phyloP scores from a whole-genome alignment of 1,284 basidiomycete species.

The Tetrapyrgos nigripes region DNA sequence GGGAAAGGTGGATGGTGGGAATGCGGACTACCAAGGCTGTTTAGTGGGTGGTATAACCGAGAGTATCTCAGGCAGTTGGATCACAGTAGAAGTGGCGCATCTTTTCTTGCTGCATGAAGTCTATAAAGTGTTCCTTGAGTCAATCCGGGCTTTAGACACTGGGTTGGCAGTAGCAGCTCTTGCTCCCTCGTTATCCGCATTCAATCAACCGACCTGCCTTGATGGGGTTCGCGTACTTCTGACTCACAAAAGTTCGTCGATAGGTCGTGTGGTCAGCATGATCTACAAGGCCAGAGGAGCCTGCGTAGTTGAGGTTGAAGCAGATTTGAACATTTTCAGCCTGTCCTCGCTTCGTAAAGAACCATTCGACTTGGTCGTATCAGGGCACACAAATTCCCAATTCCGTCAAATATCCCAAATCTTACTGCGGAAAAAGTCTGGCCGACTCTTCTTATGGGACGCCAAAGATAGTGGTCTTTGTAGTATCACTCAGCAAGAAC shows the following conservation, averaged over 20 bases:
- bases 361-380: background rate
- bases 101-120: background rate
- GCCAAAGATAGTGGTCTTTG: background rate
- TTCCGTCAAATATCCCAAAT: background rate
- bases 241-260: slow-evolving; percentile 15
- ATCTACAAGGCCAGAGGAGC: background rate
- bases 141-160: background rate
- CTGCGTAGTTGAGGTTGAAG: background rate
- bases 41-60: background rate
- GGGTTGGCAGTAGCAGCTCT: slow-evolving; percentile 19
- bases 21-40: background rate
- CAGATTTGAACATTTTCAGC: background rate
- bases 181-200: slow-evolving; percentile 17
- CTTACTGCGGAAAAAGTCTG: background rate
- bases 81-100: background rate
- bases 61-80: background rate
- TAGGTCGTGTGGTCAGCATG: background rate
- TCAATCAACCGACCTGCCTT: slow-evolving; percentile 12
- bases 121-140: background rate
- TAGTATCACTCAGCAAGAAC: background rate
- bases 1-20: background rate
- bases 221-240: slow-evolving; percentile 21
- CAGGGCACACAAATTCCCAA: too few species aligned
- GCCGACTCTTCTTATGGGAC: background rate
- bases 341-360: background rate